phyloP scores from a whole-genome alignment of 148 eudicot species.

The Amaranthus palmeri region DNA sequence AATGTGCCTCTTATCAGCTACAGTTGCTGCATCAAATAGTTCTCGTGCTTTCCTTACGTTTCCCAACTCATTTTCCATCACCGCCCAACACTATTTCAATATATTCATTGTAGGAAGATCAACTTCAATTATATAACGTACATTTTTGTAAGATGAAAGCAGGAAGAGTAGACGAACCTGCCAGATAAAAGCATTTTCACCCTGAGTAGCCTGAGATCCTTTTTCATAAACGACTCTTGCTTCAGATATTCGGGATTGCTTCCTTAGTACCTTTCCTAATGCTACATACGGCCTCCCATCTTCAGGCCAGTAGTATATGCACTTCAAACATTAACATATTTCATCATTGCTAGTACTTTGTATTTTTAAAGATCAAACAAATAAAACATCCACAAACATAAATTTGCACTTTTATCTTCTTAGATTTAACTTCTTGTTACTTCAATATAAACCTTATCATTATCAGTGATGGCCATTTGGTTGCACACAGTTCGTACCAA shows the following conservation, averaged over 20 bases:
- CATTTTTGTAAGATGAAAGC: background rate
- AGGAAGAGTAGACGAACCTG: conserved; percentile 46
- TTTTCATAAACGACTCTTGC: conserved; percentile 86
- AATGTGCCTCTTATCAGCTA: conserved; percentile 87
- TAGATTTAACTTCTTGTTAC: too few relatives aligned
- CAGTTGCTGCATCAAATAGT: conserved; percentile 94
- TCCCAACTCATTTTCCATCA: conserved; percentile 77
- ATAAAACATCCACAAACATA: background rate
- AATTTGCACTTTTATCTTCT: background rate
- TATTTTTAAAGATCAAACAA: background rate
- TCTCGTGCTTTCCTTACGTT: conserved; percentile 80
- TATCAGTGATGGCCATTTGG: too few relatives aligned
- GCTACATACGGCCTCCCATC: conserved; percentile 94
- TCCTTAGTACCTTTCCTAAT: conserved; percentile 68
- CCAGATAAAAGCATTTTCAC: conserved; percentile 94
- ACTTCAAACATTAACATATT: conserved; percentile 30
- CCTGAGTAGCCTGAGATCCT: conserved; percentile 96
- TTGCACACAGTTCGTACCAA: too few relatives aligned
- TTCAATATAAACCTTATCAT: too few relatives aligned
- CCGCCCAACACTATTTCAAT: conserved; percentile 78
- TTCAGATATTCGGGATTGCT: conserved; percentile 67
- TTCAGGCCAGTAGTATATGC: conserved; percentile 90
- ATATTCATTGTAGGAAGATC: too few relatives aligned
- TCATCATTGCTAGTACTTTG: background rate
- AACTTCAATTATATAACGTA: too few relatives aligned